Percentiles rank a stretch among this genome's conserved stretches.
These are phyloP conservation scores for Thuidium tamariscinum DNA, from an alignment of 225 moss, liverwort and hornwort species.

Conservation along the genomic window DNA sequence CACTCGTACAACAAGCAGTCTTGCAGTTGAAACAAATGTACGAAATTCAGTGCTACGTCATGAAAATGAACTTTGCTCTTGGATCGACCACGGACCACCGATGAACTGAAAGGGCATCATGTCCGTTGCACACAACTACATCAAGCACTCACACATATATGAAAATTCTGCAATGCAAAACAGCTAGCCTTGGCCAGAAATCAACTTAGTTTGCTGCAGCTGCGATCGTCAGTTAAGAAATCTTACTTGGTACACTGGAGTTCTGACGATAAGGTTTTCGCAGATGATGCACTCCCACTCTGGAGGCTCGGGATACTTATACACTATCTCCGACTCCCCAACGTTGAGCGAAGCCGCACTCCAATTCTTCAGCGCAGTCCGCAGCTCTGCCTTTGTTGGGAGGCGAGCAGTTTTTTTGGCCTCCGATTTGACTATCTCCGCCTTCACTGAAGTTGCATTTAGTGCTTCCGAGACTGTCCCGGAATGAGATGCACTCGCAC, in stretches of 20 bases:
- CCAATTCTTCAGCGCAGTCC: not conserved
- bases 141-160: not conserved
- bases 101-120: not conserved
- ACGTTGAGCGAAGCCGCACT: not conserved
- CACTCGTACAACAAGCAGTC: not conserved
- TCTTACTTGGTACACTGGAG: not conserved
- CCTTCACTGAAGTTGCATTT: not conserved
- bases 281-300: not conserved
- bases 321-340: not conserved
- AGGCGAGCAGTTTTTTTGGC: not conserved
- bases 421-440: not conserved
- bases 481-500: not conserved
- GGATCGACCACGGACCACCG: not conserved
- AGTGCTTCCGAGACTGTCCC: not conserved
- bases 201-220: not conserved
- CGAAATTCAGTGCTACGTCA: not conserved
- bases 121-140: not conserved
- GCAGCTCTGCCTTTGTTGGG: not conserved
- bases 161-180: not conserved
- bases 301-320: not conserved
- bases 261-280: not conserved
- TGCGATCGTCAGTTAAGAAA: no score
- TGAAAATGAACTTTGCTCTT: not conserved
- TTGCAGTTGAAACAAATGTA: not conserved
- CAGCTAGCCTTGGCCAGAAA: no score